phyloP scores from a whole-genome alignment of 2,329 filamentous ascomycete genomes.

The Eutypella sp. region DNA sequence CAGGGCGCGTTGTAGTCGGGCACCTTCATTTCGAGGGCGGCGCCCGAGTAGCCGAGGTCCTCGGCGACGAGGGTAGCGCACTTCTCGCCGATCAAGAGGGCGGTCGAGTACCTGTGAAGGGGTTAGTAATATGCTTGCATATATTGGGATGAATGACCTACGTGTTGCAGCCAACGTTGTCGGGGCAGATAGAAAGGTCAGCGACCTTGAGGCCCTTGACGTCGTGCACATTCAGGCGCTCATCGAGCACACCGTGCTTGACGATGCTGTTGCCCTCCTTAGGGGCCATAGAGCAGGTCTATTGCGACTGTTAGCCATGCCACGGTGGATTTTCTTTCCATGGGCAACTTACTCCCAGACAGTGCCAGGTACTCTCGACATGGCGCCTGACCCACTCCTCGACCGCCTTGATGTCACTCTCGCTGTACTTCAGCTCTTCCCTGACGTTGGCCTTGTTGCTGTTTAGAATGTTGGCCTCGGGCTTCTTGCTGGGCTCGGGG shows the following conservation, averaged over 20 bases:
- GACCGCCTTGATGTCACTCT: constrained; percentile 57
- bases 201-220: constrained; percentile 74
- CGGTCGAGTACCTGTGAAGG: constrained; percentile 54
- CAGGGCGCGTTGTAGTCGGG: constrained; percentile 57
- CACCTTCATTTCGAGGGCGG: constrained; percentile 72
- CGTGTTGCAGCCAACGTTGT: constrained; percentile 70
- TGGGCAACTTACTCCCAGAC: constrained; percentile 39
- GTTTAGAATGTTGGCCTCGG: constrained; percentile 48
- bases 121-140: not conserved
- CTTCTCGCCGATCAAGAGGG: constrained; percentile 73
- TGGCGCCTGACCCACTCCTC: constrained; percentile 69
- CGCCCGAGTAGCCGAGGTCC: constrained; percentile 69
- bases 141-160: constrained; percentile 33
- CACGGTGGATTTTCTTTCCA: not conserved
- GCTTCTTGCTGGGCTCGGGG: constrained; percentile 45
- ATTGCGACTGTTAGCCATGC: not conserved
- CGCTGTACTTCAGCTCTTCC: constrained; percentile 62
- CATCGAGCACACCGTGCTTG: constrained; percentile 73
- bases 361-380: constrained; percentile 73
- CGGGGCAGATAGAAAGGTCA: constrained; percentile 70
- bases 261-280: constrained; percentile 73
- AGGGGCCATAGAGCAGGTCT: constrained; percentile 74
- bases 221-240: constrained; percentile 72
- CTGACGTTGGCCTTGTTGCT: constrained; percentile 57
- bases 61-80: constrained; percentile 64